Evolutionary conservation across 2,329 filamentous ascomycete genomes (phyloP).

Genomic region (Cercospora zeina): DNA sequence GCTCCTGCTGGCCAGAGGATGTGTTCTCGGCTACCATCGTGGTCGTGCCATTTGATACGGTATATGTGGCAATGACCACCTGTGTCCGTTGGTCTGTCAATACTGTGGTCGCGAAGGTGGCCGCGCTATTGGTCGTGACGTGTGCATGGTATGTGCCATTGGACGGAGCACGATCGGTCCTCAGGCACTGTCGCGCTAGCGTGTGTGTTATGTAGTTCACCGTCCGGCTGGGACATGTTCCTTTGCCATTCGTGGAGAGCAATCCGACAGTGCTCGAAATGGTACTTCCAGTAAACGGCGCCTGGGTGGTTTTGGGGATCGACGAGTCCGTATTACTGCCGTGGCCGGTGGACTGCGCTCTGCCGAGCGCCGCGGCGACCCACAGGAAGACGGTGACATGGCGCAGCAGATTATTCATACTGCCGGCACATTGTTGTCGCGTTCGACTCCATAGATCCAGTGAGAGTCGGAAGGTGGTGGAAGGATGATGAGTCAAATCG

Average conservation of each 20-base stretch:
- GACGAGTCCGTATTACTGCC: slow-evolving; percentile 21
- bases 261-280: slow-evolving; percentile 11
- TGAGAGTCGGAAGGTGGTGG: not conserved
- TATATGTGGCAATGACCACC: not conserved
- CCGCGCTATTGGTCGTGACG: not conserved
- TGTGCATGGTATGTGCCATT: slow-evolving; percentile 3
- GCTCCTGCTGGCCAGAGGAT: not conserved
- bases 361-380: slow-evolving; percentile 24
- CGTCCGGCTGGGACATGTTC: slow-evolving; percentile 57
- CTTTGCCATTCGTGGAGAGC: slow-evolving; percentile 20
- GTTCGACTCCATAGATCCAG: slow-evolving; percentile 11
- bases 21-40: slow-evolving; percentile 2
- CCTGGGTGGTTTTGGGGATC: slow-evolving; percentile 15
- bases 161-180: slow-evolving; percentile 56
- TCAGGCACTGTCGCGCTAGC: slow-evolving; percentile 73
- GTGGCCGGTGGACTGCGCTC: slow-evolving; percentile 15
- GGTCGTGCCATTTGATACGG: slow-evolving; percentile 4
- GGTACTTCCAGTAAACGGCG: slow-evolving; percentile 7
- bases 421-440: slow-evolving; percentile 28
- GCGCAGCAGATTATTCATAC: slow-evolving; percentile 34
- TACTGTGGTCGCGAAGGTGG: not conserved
- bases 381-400: slow-evolving; percentile 27
- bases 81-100: not conserved
- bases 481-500: slow-evolving; percentile 1
- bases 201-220: slow-evolving; percentile 82